Conservation (phyloP, 2,329 filamentous ascomycete species). For the Penicillium sp. region DNA sequence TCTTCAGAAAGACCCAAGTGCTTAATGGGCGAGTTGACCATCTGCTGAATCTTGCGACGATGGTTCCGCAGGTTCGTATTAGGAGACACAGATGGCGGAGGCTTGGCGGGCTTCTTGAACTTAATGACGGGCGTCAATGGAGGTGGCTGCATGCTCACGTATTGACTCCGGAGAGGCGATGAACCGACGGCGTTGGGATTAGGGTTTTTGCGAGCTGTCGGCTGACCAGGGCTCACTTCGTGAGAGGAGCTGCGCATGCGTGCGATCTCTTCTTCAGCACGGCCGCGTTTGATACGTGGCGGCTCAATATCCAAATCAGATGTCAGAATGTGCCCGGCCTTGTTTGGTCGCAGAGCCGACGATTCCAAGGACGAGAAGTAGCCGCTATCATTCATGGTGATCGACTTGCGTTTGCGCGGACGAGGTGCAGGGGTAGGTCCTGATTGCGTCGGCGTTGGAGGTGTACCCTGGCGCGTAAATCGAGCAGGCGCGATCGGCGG, state of each 20-base stretch:
- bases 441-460: slow-evolving; percentile 65
- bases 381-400: slow-evolving; percentile 84
- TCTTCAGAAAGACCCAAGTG: slow-evolving; percentile 42
- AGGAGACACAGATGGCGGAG: slow-evolving; percentile 77
- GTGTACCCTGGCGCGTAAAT: slow-evolving; percentile 61
- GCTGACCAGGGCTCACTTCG: slow-evolving; percentile 69
- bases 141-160: slow-evolving; percentile 60
- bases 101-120: slow-evolving; percentile 64
- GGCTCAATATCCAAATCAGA: slow-evolving; percentile 71
- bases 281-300: slow-evolving; percentile 78
- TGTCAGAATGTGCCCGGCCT: slow-evolving; percentile 61
- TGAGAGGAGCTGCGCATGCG: slow-evolving; percentile 88
- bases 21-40: slow-evolving; percentile 72
- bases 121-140: slow-evolving; percentile 82
- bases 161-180: slow-evolving; percentile 62
- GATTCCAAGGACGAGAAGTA: slow-evolving; percentile 97
- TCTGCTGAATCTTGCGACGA: slow-evolving; percentile 72
- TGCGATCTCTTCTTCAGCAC: slow-evolving; percentile 93
- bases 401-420: slow-evolving; percentile 71
- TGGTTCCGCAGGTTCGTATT: slow-evolving; percentile 90
- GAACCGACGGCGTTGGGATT: slow-evolving; percentile 54
- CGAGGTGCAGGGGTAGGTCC: slow-evolving; percentile 62
- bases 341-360: slow-evolving; percentile 71
- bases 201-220: slow-evolving; percentile 42
- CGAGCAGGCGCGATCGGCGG: slow-evolving; percentile 67